phyloP scores from a whole-genome alignment of 1,139 yeast species.

The Saccharomycopsis hybrid region DNA sequence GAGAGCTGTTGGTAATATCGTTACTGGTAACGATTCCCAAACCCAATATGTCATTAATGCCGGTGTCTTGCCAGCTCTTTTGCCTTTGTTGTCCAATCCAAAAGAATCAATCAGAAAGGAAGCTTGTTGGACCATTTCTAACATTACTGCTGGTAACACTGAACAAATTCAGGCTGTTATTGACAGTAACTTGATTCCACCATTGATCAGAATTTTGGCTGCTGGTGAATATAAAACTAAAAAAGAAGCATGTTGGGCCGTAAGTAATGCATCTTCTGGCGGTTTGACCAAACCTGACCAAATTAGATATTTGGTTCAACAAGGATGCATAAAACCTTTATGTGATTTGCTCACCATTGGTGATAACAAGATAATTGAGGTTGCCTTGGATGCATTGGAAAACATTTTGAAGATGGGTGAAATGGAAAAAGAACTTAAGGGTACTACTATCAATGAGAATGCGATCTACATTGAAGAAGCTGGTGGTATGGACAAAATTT shows the following conservation, averaged over 20 bases:
- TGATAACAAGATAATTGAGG: conserved; percentile 89
- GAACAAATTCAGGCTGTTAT: conserved; percentile 96
- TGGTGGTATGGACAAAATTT: conserved; percentile 96
- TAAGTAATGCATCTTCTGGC: conserved; percentile 95
- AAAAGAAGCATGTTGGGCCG: conserved; percentile 99
- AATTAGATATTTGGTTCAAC: conserved; percentile 83
- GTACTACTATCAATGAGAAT: conserved; percentile 67
- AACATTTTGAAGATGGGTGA: conserved; percentile 94
- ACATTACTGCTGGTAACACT: conserved; percentile 94
- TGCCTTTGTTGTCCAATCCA: conserved; percentile 71
- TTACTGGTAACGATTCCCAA: conserved; percentile 92
- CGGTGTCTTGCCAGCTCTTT: conserved; percentile 83
- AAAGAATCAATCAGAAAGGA: conserved; percentile 94
- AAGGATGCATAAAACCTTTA: conserved; percentile 95
- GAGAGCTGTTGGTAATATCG: conserved; percentile 96
- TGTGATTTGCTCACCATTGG: conserved; percentile 87
- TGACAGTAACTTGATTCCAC: conserved; percentile 90
- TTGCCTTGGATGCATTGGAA: conserved; percentile 90
- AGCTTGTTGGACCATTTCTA: conserved; percentile 98
- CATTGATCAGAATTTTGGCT: conserved; percentile 71
- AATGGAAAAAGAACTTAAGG: conserved; percentile 74
- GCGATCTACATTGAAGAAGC: conserved; percentile 95
- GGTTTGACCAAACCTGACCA: conserved; percentile 90
- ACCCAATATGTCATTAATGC: conserved; percentile 93
- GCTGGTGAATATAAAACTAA: conserved; percentile 92